Evolutionary conservation across 2,329 filamentous ascomycete genomes (phyloP).

Genomic region (Penicillium sp.): DNA sequence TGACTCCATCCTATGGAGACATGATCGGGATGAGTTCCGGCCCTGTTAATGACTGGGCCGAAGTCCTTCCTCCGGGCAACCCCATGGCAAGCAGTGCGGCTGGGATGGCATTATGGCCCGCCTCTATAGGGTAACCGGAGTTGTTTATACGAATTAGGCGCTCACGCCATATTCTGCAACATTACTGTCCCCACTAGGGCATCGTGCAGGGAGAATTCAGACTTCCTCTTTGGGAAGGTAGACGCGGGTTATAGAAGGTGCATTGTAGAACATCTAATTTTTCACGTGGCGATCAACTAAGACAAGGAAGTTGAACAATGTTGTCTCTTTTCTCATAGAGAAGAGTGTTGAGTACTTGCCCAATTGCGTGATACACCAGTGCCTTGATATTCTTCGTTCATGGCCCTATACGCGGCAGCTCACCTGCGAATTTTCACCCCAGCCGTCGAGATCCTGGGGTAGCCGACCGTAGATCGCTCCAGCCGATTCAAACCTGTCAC

Average conservation of each 20-base stretch:
- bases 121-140: constrained; percentile 15
- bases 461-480: constrained; percentile 4
- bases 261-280: constrained; percentile 18
- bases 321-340: neutral
- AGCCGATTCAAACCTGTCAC: constrained; percentile 9
- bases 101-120: constrained; percentile 11
- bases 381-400: constrained; percentile 5
- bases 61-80: too few relatives aligned
- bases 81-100: too few relatives aligned
- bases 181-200: constrained; percentile 16
- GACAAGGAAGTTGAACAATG: constrained; percentile 7
- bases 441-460: neutral
- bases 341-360: neutral
- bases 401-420: constrained; percentile 10
- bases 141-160: constrained; percentile 7
- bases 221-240: constrained; percentile 29
- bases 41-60: too few relatives aligned
- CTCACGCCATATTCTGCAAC: neutral
- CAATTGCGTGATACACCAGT: constrained; percentile 24
- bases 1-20: too few relatives aligned
- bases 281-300: constrained; percentile 12
- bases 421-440: neutral
- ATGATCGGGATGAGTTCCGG: too few relatives aligned
- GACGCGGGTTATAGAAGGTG: constrained; percentile 19
- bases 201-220: constrained; percentile 11